Percentiles rank a stretch among this genome's conserved stretches.
phyloP scores from a whole-genome alignment of 192 early-diverging fungal species.

The Coemansia erecta region DNA sequence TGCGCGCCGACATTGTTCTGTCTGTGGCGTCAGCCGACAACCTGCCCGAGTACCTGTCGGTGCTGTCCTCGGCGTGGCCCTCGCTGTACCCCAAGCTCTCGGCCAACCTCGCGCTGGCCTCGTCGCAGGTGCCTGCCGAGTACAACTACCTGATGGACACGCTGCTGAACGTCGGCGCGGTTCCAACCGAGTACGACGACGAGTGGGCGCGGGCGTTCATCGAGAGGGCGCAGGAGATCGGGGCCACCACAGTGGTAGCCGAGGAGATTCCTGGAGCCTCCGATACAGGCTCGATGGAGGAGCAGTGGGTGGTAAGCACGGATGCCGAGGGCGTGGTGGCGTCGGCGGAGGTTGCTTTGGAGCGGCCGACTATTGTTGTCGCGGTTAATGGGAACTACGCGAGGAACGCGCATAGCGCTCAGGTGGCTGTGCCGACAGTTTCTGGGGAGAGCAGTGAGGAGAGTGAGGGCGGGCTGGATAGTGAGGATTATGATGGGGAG shows the following conservation, averaged over 20 bases:
- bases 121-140: slow-evolving; percentile 34
- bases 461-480: too few species aligned
- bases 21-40: slow-evolving; percentile 29
- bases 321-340: slow-evolving; percentile 23
- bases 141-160: slow-evolving; percentile 24
- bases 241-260: slow-evolving; percentile 38
- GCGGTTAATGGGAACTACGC: slow-evolving; percentile 39
- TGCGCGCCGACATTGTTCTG: slow-evolving; percentile 35
- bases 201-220: slow-evolving; percentile 35
- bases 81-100: slow-evolving; percentile 30
- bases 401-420: slow-evolving; percentile 10
- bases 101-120: slow-evolving; percentile 20
- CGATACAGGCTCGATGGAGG: slow-evolving; percentile 5
- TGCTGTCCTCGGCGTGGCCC: slow-evolving; percentile 40
- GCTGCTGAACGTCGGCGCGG: slow-evolving; percentile 23
- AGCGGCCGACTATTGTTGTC: slow-evolving; percentile 32
- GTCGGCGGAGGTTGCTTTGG: slow-evolving; percentile 13
- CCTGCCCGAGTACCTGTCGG: slow-evolving; percentile 26
- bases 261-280: slow-evolving; percentile 25
- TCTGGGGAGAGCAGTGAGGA: neutral
- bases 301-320: slow-evolving; percentile 13
- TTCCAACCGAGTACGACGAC: slow-evolving; percentile 25
- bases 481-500: too few species aligned
- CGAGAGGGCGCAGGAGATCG: slow-evolving; percentile 20
- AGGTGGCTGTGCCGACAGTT: neutral